Base-by-base conservation (phyloP, 805 yeast genomes). In the Kazachstania bromeliacearum region DNA sequence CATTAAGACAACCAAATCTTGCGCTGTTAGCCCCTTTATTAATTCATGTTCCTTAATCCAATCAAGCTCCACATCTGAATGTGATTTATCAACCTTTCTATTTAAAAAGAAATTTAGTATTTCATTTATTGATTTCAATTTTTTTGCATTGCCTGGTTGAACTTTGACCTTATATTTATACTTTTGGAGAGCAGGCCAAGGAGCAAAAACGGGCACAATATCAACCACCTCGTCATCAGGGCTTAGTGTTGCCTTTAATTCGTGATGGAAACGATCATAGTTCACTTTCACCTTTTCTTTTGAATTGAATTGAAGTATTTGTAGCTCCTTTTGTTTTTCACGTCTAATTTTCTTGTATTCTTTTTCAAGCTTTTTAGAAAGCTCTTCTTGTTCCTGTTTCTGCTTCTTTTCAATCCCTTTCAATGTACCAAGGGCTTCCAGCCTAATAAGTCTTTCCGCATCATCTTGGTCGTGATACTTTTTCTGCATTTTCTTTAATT, bases 401-500 rank as follows among this genome's bases (percentile, higher is more conserved):
- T 62, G 59, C 40, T 63, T 50, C 35, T 60, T 56, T 25, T 65
- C 66, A 3, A 65, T 49, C 20, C 75, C 71, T 48, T 85, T 85
- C 51, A 84, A 64, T 0, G 95, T 83, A 4, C 97, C 97, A 28
- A 89, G 62, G 2, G 81, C 83, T 40, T 80, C 76, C 82, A 89
- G 76, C 45, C 94, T 70, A 38, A 79, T 48, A 31, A 60, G 50
- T 38, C 87, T 71, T 49, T 89, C 97, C 38, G 83, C 92, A 35
- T 85, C 96, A 55, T 89, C 97, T 60, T 89, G 97, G 41, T 81
- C 87, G 3, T 78, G 85, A 51, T 89, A 89, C 52, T 88, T 89
- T 41, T 73, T 68, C 28, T 79, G 79, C 38, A 85, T 82, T 52
- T 84, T 87, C 66, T 82, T 85, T 59, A 82, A 51, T 53, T 87